Conservation (phyloP, 2,329 filamentous ascomycete genomes). For the Colletotrichum falcatum region DNA sequence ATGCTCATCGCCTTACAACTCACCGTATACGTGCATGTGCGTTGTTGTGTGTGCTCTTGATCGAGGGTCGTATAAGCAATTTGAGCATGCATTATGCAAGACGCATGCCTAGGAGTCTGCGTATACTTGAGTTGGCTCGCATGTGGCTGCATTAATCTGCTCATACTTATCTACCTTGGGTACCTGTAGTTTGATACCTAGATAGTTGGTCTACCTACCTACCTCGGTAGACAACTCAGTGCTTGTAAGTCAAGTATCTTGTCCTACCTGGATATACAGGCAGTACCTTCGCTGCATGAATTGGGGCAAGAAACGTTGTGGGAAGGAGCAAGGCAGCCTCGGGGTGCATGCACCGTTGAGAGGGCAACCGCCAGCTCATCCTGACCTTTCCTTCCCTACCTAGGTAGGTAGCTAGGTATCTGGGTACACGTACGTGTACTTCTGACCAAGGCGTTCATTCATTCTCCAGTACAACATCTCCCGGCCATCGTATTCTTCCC, state of each 20-base stretch:
- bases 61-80: conserved; percentile 7
- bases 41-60: not conserved
- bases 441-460: not conserved
- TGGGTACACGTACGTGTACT: too few relatives aligned
- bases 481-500: not conserved
- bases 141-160: not conserved
- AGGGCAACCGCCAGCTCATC: conserved; percentile 5
- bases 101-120: not conserved
- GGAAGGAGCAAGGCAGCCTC: not conserved
- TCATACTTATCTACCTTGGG: not conserved
- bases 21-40: not conserved
- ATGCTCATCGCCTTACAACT: not conserved
- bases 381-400: not conserved
- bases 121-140: not conserved
- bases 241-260: not conserved
- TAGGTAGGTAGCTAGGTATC: too few relatives aligned
- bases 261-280: too few relatives aligned
- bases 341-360: not conserved
- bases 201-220: too few relatives aligned
- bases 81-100: not conserved
- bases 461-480: not conserved
- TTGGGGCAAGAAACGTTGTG: too few relatives aligned
- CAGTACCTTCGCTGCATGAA: not conserved
- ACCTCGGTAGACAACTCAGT: not conserved
- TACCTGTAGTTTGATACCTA: too few relatives aligned